Base-by-base conservation (phyloP, 495 filamentous ascomycete species). In the Parathielavia hyrcaniae region DNA sequence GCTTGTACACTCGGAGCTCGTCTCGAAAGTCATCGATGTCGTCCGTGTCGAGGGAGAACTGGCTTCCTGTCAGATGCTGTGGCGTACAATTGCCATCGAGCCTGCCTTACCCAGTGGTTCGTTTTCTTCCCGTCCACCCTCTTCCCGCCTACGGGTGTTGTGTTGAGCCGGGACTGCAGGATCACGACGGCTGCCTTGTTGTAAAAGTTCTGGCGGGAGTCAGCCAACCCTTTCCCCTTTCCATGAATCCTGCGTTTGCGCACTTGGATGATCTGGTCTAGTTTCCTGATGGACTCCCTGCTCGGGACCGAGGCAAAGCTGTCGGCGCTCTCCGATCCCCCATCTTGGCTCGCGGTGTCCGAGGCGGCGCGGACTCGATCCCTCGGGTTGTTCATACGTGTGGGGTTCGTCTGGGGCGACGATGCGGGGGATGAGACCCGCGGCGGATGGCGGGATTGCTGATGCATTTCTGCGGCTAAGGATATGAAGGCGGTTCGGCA, bases 11-110 rank as follows among this genome's bases (percentile, higher is more conserved):
- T 61, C 80, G 78, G 35, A 97, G 77, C 58, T 91, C 86, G 56
- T 95, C 86, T 64, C 83, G 77, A 60, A 93, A 87, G 44, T 83
- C 83, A 65, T 95, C 90, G 53, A 90, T 91, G 54, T 98, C 93
- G 61, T 96, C 90, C 46, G 96, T 79, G 50, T 96, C 89, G 61
- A 97, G 82, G 68, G 95, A 93, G 73, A 97, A 98, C 93, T 97
- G 56, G 23, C 3, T 0, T 34, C 22, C 6, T 13, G 57, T 65
- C 34, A 61, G 49, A 45, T 12, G 26, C 16, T 1, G 8, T 14
- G n/a, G 1, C n/a, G 26, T 30, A 22, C 48, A 44, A 17, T 13
- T 10, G 34, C 51, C 34, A 10, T 50, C 17, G n/a, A 16, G 41
- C 17, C 36, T 20, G 81, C 89, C n/a, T 67, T 86, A 97, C 95